These are phyloP conservation scores for Hypomontagnella monticulosa DNA, from an alignment of 495 filamentous ascomycete species.

Conservation along the genomic window DNA sequence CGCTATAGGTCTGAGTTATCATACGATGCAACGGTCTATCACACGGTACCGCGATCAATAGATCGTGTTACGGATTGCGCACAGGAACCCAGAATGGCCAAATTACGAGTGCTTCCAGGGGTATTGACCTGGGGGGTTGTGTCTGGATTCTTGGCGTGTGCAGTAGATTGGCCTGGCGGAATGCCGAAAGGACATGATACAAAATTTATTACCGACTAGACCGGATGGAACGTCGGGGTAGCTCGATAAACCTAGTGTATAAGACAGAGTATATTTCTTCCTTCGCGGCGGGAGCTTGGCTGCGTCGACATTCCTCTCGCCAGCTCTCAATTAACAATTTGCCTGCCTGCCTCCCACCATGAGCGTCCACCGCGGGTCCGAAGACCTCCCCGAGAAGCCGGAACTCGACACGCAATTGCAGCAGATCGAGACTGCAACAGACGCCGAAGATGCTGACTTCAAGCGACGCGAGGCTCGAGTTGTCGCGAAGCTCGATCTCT, in stretches of 20 bases:
- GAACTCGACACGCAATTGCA: slow-evolving; percentile 29
- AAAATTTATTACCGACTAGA: slow-evolving; percentile 28
- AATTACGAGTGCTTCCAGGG: background rate
- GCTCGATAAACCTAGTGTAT: slow-evolving; percentile 2
- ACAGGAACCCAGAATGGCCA: background rate
- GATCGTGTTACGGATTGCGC: background rate
- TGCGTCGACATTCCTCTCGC: slow-evolving; percentile 1
- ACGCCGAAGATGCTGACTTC: slow-evolving; percentile 34
- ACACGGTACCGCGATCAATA: too few species aligned
- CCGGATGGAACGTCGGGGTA: slow-evolving; percentile 39
- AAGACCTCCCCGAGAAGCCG: slow-evolving; percentile 28
- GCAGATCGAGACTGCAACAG: slow-evolving; percentile 19
- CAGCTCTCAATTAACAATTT: background rate
- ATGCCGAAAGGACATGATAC: slow-evolving; percentile 24
- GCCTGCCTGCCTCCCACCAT: slow-evolving; percentile 8
- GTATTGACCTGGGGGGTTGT: slow-evolving; percentile 4
- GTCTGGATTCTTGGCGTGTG: slow-evolving; percentile 20
- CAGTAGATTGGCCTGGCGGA: slow-evolving; percentile 8
- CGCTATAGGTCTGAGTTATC: background rate
- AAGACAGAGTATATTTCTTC: slow-evolving; percentile 6
- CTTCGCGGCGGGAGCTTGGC: background rate
- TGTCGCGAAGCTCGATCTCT: slow-evolving; percentile 54
- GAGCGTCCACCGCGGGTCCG: slow-evolving; percentile 26
- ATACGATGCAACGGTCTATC: too few species aligned
- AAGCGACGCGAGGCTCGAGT: slow-evolving; percentile 39